Percentiles rank a stretch among this genome's conserved stretches.
These are phyloP conservation scores for Aspergillus luchuensis DNA, from an alignment of 2,329 filamentous ascomycete species.

Conservation along the genomic window DNA sequence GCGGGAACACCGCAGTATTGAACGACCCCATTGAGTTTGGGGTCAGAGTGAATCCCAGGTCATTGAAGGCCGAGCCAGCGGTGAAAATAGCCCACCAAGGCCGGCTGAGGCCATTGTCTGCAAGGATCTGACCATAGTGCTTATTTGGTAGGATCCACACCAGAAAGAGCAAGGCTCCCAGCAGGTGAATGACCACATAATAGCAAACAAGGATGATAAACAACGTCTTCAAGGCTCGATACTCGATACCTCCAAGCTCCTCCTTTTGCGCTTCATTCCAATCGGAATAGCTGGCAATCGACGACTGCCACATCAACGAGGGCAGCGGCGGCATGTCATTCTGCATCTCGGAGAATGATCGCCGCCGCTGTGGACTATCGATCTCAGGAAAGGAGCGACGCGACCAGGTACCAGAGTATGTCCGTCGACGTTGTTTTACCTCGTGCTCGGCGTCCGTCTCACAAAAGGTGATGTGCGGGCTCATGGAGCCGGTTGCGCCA, in stretches of 20 bases:
- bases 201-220: constrained; percentile 74
- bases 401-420: constrained; percentile 21
- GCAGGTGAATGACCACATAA: constrained; percentile 75
- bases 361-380: background rate
- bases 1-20: constrained; percentile 68
- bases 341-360: background rate
- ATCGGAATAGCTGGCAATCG: constrained; percentile 83
- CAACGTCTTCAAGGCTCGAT: constrained; percentile 81
- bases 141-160: constrained; percentile 72
- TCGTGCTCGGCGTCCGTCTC: constrained; percentile 18
- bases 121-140: constrained; percentile 64
- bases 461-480: constrained; percentile 36
- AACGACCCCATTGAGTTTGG: constrained; percentile 92
- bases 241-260: constrained; percentile 92
- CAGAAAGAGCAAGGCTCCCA: constrained; percentile 70
- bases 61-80: constrained; percentile 81
- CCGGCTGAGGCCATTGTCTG: constrained; percentile 59
- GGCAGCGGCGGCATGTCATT: constrained; percentile 62
- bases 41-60: constrained; percentile 85
- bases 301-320: constrained; percentile 88
- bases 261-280: constrained; percentile 89
- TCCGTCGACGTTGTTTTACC: constrained; percentile 16
- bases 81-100: constrained; percentile 91
- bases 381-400: constrained; percentile 26
- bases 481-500: constrained; percentile 12